Conservation (phyloP, 2,329 filamentous ascomycete genomes). For the Phymatotrichopsis omnivora region DNA sequence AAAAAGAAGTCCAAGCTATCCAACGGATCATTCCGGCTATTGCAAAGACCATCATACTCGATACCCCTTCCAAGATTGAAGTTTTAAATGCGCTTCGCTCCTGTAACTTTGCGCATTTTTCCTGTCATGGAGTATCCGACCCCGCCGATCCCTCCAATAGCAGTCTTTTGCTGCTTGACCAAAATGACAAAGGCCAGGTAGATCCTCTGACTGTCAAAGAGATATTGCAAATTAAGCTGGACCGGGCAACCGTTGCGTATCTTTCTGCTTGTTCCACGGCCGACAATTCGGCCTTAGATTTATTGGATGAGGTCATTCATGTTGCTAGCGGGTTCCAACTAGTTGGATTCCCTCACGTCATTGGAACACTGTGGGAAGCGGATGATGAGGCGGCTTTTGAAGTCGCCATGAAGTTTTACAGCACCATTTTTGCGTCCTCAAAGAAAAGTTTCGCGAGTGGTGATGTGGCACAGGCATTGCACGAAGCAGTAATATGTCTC, state of each 20-base stretch:
- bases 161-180: conserved; percentile 8
- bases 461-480: too few relatives aligned
- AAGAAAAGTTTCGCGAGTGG: too few relatives aligned
- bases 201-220: conserved; percentile 6
- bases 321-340: conserved; percentile 36
- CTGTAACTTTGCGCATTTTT: conserved; percentile 14
- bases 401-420: conserved; percentile 31
- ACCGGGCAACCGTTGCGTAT: conserved; percentile 14
- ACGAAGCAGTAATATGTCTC: conserved; percentile 18
- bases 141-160: conserved; percentile 1
- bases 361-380: conserved; percentile 35
- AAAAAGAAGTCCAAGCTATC: conserved; percentile 6
- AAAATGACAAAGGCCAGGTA: conserved; percentile 1
- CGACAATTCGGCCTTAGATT: conserved; percentile 19
- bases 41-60: background rate
- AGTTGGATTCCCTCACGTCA: conserved; percentile 34
- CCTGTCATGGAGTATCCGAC: conserved; percentile 15
- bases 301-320: conserved; percentile 35
- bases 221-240: background rate
- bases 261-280: conserved; percentile 35
- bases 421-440: conserved; percentile 25
- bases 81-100: conserved; percentile 10
- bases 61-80: background rate
- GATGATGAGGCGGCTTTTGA: conserved; percentile 29
- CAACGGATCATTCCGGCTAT: background rate